phyloP scores from a whole-genome alignment of 345 rosid genomes.

The Camelina hispida region DNA sequence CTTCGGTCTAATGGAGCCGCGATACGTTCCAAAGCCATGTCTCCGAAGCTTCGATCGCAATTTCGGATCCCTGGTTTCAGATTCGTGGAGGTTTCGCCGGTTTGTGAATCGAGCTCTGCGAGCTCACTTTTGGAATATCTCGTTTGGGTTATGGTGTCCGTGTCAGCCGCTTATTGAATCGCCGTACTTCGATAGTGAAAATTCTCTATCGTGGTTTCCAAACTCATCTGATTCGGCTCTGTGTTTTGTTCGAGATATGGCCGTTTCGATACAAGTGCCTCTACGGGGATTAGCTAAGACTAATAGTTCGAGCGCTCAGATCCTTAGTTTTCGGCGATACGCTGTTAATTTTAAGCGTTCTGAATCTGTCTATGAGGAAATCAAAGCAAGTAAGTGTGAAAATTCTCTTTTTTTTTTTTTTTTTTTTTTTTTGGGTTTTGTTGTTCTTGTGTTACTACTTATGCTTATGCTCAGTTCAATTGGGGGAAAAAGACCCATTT shows the following conservation, averaged over 20 bases:
- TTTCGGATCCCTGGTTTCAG: slow-evolving; percentile 25
- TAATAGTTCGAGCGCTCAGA: slow-evolving; percentile 34
- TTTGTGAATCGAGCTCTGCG: slow-evolving; percentile 39
- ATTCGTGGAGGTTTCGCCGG: slow-evolving; percentile 24
- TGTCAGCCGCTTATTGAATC: slow-evolving; percentile 38
- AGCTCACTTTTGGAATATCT: slow-evolving; percentile 43
- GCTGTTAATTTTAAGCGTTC: slow-evolving; percentile 28
- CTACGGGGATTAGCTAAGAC: slow-evolving; percentile 39
- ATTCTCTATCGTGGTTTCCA: slow-evolving; percentile 24
- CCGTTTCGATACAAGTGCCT: slow-evolving; percentile 24
- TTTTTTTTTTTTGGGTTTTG: background rate
- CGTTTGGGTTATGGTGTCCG: slow-evolving; percentile 42
- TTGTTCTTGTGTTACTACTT: slow-evolving; percentile 3
- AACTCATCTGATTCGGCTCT: slow-evolving; percentile 20
- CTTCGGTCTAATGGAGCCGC: slow-evolving; percentile 37
- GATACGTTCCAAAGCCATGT: slow-evolving; percentile 35
- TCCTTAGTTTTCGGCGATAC: slow-evolving; percentile 44
- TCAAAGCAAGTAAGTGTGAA: slow-evolving; percentile 31
- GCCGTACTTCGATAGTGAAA: slow-evolving; percentile 27
- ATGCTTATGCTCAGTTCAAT: background rate
- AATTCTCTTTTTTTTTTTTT: background rate
- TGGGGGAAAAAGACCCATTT: background rate
- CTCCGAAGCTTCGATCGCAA: slow-evolving; percentile 39
- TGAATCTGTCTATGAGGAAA: slow-evolving; percentile 18
- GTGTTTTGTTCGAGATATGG: slow-evolving; percentile 32